These are phyloP conservation scores for Blumeria graminis DNA, from an alignment of 2,329 filamentous ascomycete genomes.

Conservation along the genomic window DNA sequence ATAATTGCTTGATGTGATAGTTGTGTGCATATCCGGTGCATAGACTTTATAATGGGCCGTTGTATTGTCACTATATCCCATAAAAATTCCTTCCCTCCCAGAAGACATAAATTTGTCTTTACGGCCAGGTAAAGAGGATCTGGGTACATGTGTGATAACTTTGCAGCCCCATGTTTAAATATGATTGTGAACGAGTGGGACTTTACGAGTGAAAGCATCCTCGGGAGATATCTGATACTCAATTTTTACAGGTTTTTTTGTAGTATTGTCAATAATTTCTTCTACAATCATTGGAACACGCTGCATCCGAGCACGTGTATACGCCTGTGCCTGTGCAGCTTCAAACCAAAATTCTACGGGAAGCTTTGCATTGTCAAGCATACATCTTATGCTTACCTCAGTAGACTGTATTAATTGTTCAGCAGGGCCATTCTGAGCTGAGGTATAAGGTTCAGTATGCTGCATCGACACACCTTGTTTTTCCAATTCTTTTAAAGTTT, in stretches of 20 bases:
- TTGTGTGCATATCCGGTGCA: background rate
- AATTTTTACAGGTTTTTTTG: background rate
- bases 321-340: background rate
- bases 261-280: background rate
- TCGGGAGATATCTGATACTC: background rate
- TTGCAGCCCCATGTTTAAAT: too few species aligned
- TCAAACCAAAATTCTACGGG: conserved; percentile 1
- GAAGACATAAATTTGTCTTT: conserved; percentile 1
- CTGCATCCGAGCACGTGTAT: background rate
- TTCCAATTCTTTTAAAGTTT: background rate
- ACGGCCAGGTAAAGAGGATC: background rate
- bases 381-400: background rate
- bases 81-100: conserved; percentile 1
- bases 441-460: background rate
- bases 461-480: conserved; percentile 1
- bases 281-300: background rate
- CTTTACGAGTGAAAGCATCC: too few species aligned
- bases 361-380: conserved; percentile 1
- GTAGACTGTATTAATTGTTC: background rate
- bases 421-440: background rate
- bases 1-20: too few species aligned
- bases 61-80: conserved; percentile 1
- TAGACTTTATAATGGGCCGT: background rate
- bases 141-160: too few species aligned
- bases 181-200: too few species aligned